These are phyloP conservation scores for Trichoderma erinaceum DNA, from an alignment of 495 filamentous ascomycete species.

Conservation along the genomic window DNA sequence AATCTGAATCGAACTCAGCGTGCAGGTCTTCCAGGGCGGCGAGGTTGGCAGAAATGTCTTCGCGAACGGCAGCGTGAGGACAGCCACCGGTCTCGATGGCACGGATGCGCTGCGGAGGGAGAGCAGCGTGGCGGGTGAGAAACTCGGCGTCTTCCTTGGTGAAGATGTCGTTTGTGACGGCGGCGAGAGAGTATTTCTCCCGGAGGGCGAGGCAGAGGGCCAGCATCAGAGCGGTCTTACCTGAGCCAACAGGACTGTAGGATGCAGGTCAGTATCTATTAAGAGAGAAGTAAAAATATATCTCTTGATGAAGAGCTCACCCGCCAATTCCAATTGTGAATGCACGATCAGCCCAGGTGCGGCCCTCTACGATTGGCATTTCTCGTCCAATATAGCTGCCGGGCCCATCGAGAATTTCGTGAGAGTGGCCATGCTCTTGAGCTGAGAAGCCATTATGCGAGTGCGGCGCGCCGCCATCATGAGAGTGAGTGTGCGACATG, in stretches of 20 bases:
- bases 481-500: slow-evolving; percentile 53
- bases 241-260: slow-evolving; percentile 85
- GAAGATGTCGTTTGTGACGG: slow-evolving; percentile 99
- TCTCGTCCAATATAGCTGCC: slow-evolving; percentile 87
- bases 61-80: slow-evolving; percentile 94
- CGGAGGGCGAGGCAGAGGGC: slow-evolving; percentile 77
- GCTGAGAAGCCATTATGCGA: slow-evolving; percentile 57
- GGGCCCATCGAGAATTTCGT: slow-evolving; percentile 92
- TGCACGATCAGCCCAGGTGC: slow-evolving; percentile 83
- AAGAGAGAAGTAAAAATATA: no score
- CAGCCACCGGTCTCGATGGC: slow-evolving; percentile 98
- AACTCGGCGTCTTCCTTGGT: slow-evolving; percentile 97
- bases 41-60: slow-evolving; percentile 92
- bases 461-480: slow-evolving; percentile 50
- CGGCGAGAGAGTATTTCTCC: slow-evolving; percentile 73
- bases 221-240: slow-evolving; percentile 95
- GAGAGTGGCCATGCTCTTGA: slow-evolving; percentile 85
- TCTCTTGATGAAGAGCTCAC: slow-evolving; percentile 42
- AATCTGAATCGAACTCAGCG: slow-evolving; percentile 58
- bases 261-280: background rate
- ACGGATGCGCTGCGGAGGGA: slow-evolving; percentile 73
- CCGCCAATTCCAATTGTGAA: slow-evolving; percentile 96
- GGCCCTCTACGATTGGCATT: slow-evolving; percentile 82
- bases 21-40: slow-evolving; percentile 87
- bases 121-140: slow-evolving; percentile 76